These are phyloP conservation scores for Gastrolobium bilobum DNA, from an alignment of 306 rosid species.

Conservation along the genomic window DNA sequence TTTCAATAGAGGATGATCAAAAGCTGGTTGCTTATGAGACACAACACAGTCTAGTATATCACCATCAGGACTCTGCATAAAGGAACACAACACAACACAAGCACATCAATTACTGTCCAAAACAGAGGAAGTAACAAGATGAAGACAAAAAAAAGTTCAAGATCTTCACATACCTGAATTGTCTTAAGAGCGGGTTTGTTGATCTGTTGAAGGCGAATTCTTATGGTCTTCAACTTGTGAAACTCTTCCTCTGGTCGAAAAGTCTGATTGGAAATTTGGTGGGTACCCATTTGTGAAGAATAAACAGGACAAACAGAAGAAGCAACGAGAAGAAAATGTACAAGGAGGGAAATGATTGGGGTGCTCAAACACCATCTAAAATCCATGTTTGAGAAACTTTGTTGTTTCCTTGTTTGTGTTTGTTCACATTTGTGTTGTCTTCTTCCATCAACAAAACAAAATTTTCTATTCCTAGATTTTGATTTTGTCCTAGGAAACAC, in stretches of 20 bases:
- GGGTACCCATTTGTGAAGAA: conserved; percentile 41
- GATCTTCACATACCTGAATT: conserved; percentile 60
- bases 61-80: conserved; percentile 83
- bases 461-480: conserved; percentile 27
- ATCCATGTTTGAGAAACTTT: conserved; percentile 60
- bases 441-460: conserved; percentile 50
- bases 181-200: conserved; percentile 79
- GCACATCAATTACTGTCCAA: background rate
- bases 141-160: background rate
- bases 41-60: conserved; percentile 83
- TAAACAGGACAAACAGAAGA: conserved; percentile 57
- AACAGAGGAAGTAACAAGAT: conserved; percentile 13
- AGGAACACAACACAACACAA: conserved; percentile 6
- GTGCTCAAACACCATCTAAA: conserved; percentile 52
- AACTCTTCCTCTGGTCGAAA: conserved; percentile 62
- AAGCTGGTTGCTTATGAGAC: conserved; percentile 81
- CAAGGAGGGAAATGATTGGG: conserved; percentile 51
- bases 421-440: conserved; percentile 55
- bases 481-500: conserved; percentile 50
- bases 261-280: conserved; percentile 58
- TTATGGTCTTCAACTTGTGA: conserved; percentile 56
- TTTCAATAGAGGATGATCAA: conserved; percentile 80
- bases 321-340: conserved; percentile 61
- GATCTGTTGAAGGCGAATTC: conserved; percentile 63
- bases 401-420: conserved; percentile 39